Percentiles rank a stretch among this genome's conserved stretches.
phyloP scores from a whole-genome alignment of 345 rosid genomes.

The Eucalyptus erythrocorys region DNA sequence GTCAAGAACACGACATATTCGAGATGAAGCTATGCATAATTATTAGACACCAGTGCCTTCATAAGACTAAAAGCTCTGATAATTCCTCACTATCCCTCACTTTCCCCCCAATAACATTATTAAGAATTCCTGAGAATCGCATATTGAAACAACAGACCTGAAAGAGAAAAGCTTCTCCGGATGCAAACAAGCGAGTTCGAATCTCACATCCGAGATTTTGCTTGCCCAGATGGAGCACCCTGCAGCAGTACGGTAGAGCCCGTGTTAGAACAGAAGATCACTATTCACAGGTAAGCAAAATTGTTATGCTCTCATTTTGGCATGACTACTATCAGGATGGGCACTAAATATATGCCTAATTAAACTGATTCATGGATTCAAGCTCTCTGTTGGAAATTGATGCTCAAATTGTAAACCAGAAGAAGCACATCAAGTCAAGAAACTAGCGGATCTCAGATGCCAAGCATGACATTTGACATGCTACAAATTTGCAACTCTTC shows the following conservation, averaged over 20 bases:
- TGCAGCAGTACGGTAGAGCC: not conserved
- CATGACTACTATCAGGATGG: not conserved
- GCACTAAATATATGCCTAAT: not conserved
- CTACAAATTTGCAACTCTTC: not conserved
- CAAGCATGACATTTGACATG: not conserved
- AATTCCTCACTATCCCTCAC: not conserved
- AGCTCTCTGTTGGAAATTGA: not conserved
- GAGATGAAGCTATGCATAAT: not conserved
- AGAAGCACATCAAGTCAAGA: not conserved
- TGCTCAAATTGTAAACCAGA: not conserved
- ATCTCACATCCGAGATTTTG: slow-evolving; percentile 16
- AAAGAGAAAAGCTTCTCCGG: not conserved
- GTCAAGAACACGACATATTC: not conserved
- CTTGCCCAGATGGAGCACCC: slow-evolving; percentile 9
- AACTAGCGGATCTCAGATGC: not conserved
- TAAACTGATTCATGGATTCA: not conserved
- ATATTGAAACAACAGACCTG: not conserved
- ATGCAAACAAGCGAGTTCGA: not conserved
- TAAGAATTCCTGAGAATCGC: not conserved
- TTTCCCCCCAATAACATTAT: not conserved
- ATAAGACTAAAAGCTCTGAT: not conserved
- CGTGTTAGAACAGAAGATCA: not conserved
- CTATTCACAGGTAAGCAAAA: not conserved
- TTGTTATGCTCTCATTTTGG: not conserved
- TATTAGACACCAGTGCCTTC: not conserved